Base-by-base conservation (phyloP, 2,329 filamentous ascomycete species). In the Magnaporthiopsis incrustans region DNA sequence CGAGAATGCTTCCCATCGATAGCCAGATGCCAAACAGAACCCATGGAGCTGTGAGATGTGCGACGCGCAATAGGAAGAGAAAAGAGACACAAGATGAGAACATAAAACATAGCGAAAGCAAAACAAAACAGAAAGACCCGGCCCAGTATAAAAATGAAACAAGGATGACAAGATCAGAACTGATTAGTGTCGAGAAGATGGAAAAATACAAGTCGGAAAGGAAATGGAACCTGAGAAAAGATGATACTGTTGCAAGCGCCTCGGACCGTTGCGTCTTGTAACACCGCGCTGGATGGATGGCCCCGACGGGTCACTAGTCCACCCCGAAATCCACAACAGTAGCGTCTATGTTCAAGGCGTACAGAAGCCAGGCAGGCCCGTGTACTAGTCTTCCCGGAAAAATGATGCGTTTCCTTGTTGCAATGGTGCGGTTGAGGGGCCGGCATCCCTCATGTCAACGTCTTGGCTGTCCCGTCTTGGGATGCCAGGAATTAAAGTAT, bases 391-490 rank as follows among this genome's bases (percentile, higher is more conserved):
- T 65, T 83, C 80, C 64, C 79, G 78, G 70, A 84, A 84, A 68
- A 84, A 84, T 0, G 78, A 79, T 38, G 77, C 75, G 68, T 77
- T 80, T 59, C 76, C 77, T 60, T 76, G 77, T 64, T 78, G 78
- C 25, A 82, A 73, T 18, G 83, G 81, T 11, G 83, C 83, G 2
- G 82, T 83, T 11, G 82, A 82, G 8, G 83, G 81, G 7, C 80
- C 81, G 27, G 80, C 82, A 66, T 86, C 84, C 56, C 77, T 72
- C 84, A 86, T 86, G 27, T 82, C 79, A 35, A 85, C 76, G 64
- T 86, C 84, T 63, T 80, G 77, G 35, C 71, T 74, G 25, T 75
- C 69, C 11, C 78, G 77, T 62, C 72, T 72, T 27, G 71, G 71
- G 15, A 75, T 66, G 50, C 71, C 70, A 14, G 71, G 70, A 5